phyloP scores from a whole-genome alignment of 106 monocot genomes.

The Alisma plantagoaquatica region DNA sequence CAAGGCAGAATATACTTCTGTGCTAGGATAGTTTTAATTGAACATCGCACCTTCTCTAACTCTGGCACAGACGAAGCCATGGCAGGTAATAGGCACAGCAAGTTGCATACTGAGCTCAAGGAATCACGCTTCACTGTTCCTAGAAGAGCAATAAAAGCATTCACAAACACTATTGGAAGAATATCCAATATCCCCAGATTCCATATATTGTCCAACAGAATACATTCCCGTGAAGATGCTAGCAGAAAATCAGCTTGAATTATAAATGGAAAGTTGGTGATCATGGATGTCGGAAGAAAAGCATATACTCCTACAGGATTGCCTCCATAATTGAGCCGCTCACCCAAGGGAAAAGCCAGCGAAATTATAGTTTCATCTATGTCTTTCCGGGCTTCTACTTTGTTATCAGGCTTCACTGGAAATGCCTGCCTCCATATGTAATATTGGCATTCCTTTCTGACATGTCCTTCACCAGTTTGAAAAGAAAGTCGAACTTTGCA shows the following conservation, averaged over 20 bases:
- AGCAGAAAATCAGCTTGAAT: constrained; percentile 6
- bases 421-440: constrained; percentile 21
- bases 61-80: constrained; percentile 6
- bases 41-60: constrained; percentile 19
- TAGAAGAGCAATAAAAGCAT: constrained; percentile 17
- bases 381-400: constrained; percentile 2
- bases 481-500: constrained; percentile 4
- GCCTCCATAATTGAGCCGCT: constrained; percentile 3
- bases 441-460: constrained; percentile 2
- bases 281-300: constrained; percentile 18
- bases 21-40: constrained; percentile 21
- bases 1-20: constrained; percentile 31
- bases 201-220: background rate
- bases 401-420: constrained; percentile 13
- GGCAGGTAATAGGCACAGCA: constrained; percentile 32
- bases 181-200: background rate
- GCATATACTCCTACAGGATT: constrained; percentile 4
- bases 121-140: constrained; percentile 6
- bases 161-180: background rate
- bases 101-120: constrained; percentile 6
- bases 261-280: constrained; percentile 17
- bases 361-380: constrained; percentile 9
- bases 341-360: constrained; percentile 15
- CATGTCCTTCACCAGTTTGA: background rate
- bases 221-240: background rate